These are phyloP conservation scores for Jimgerdemannia lactiflua DNA, from an alignment of 192 early-diverging fungal genomes.

Conservation along the genomic window DNA sequence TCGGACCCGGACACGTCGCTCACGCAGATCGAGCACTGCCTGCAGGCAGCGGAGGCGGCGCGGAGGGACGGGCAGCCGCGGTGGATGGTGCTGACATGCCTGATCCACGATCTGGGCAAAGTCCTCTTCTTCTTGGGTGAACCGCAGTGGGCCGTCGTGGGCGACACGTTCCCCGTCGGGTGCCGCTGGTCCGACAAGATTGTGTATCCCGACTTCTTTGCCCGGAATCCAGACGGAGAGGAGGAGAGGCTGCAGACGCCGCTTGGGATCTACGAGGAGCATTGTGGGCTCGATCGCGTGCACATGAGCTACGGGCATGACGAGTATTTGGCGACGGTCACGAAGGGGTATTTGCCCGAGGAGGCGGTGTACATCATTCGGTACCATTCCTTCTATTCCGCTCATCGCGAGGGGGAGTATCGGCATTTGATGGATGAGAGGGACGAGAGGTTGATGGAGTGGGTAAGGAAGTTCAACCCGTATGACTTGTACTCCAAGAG, in stretches of 20 bases:
- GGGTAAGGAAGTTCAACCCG: slow-evolving; percentile 46
- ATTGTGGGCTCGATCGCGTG: slow-evolving; percentile 46
- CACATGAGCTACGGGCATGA: slow-evolving; percentile 52
- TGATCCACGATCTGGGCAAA: slow-evolving; percentile 57
- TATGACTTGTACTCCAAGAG: slow-evolving; percentile 53
- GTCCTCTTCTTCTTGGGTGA: slow-evolving; percentile 37
- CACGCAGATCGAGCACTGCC: slow-evolving; percentile 44
- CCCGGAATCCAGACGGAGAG: slow-evolving; percentile 33
- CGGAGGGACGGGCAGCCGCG: slow-evolving; percentile 39
- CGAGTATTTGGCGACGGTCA: slow-evolving; percentile 50
- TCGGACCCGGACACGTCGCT: slow-evolving; percentile 51
- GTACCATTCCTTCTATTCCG: slow-evolving; percentile 51
- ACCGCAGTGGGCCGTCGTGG: slow-evolving; percentile 49
- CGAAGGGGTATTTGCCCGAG: slow-evolving; percentile 35
- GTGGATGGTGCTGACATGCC: slow-evolving; percentile 44
- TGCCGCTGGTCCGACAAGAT: slow-evolving; percentile 39
- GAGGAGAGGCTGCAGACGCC: slow-evolving; percentile 26
- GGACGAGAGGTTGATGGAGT: slow-evolving; percentile 40
- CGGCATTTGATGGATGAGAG: slow-evolving; percentile 37
- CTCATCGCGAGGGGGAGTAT: slow-evolving; percentile 38
- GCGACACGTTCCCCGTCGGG: slow-evolving; percentile 55
- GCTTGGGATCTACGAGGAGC: slow-evolving; percentile 41
- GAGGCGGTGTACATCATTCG: slow-evolving; percentile 45
- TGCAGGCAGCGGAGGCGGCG: slow-evolving; percentile 49
- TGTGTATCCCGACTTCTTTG: slow-evolving; percentile 36